Base-by-base conservation (phyloP, 176 grass and related monocot species). In the Phyllostachys edulis region DNA sequence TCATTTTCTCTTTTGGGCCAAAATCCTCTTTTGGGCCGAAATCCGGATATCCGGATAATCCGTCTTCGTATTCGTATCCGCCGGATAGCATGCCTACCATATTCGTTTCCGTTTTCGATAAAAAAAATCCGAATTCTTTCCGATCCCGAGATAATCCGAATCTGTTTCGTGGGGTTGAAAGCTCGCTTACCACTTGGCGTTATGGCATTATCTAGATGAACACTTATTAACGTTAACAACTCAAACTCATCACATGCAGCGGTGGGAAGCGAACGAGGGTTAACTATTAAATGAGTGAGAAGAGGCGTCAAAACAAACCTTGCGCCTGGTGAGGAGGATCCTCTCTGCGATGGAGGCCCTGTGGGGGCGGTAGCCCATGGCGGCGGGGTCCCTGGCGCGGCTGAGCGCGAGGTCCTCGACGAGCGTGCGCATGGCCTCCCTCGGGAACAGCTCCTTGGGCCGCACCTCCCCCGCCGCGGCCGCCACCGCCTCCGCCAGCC, bases 341-440 rank as follows among this genome's bases (percentile, higher is more conserved):
- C 87, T 92, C 7, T 97, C 86, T 7, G 94, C 85, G 60, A 97
- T 97, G 41, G 94, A 92, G 41, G 80, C 66, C 62, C 76, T 87
- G 79, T 63, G 73, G 16, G 76, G 83, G 61, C 86, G 90, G 67
- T 85, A 92, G 7, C 85, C 94, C 78, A 91, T 79, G 42, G 65
- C 80, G 21, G 89, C 29, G 32, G 87, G 80, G 11, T 88, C 85
- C 55, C 76, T 76, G 76, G 86, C 40, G 75, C 85, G 86, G 52
- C 41, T 40, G 54, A 97, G 88, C 39, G 90, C 94, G n/a, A 97
- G 86, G 83, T 97, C 94, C 88, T 92, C 85, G 14, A 90, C 92
- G 41, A 97, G 70, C 42, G 85, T 72, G 46, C 90, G 77, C 51
- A 94, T 88, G 56, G 83, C 92, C 73, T 94, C 92, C 49, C 62